phyloP scores from a whole-genome alignment of 306 rosid species.

The Acacia crassicarpa region DNA sequence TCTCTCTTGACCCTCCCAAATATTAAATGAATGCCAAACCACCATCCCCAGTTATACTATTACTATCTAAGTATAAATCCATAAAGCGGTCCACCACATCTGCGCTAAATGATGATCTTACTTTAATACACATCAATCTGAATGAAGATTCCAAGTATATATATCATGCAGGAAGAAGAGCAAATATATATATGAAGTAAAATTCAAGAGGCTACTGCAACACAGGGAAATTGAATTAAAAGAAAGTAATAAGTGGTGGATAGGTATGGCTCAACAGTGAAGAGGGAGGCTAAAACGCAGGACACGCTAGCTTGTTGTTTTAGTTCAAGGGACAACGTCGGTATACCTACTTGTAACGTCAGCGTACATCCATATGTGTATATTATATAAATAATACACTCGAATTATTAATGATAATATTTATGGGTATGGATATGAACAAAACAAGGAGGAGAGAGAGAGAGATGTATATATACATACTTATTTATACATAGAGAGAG shows the following conservation, averaged over 20 bases:
- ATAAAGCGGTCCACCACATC: background rate
- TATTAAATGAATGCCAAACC: background rate
- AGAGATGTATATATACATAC: no score
- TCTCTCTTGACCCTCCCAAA: background rate
- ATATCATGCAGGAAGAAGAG: background rate
- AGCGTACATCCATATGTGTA: background rate
- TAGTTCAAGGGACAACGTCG: slow-evolving; percentile 25
- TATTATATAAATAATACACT: background rate
- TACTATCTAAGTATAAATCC: background rate
- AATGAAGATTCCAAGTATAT: background rate
- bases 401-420: background rate
- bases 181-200: background rate
- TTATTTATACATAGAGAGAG: no score
- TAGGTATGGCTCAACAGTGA: background rate
- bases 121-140: background rate
- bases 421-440: background rate
- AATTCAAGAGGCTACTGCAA: background rate
- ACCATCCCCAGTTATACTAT: background rate
- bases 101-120: background rate
- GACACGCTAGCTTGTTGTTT: background rate
- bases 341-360: slow-evolving; percentile 26
- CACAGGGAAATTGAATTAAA: background rate
- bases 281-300: background rate
- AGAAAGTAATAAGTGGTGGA: background rate
- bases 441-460: background rate